These are phyloP conservation scores for Rheum nobile DNA, from an alignment of 148 eudicot species.

Conservation along the genomic window DNA sequence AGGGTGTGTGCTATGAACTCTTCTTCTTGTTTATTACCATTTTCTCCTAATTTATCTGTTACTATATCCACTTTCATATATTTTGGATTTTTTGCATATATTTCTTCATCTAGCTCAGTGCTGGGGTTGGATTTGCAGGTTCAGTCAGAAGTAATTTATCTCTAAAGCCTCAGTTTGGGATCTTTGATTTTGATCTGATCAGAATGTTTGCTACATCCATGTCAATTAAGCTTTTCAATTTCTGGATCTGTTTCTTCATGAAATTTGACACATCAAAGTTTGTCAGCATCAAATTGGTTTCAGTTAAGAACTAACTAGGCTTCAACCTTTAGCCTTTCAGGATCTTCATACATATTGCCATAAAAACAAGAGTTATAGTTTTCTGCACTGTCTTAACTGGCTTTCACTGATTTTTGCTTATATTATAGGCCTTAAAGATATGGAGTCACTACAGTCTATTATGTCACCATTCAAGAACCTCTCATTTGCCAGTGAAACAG, in stretches of 20 bases:
- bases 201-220: background rate
- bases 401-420: background rate
- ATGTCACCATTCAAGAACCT: conserved; percentile 67
- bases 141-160: background rate
- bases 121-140: background rate
- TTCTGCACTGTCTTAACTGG: background rate
- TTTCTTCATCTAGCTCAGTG: background rate
- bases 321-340: no score
- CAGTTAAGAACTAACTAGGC: no score
- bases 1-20: background rate
- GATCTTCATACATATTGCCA: background rate
- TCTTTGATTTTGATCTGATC: background rate
- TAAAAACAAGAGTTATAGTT: background rate
- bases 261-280: background rate
- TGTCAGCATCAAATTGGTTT: background rate
- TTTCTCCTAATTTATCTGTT: background rate
- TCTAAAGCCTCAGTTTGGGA: background rate
- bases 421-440: conserved; percentile 9
- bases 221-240: background rate
- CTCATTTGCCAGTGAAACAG: conserved; percentile 37
- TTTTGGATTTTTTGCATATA: background rate
- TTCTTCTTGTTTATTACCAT: background rate
- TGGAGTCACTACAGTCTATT: conserved; percentile 83
- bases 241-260: background rate
- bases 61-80: background rate